Evolutionary conservation across 305 asterid species (phyloP).

Genomic region (Lippia alba): DNA sequence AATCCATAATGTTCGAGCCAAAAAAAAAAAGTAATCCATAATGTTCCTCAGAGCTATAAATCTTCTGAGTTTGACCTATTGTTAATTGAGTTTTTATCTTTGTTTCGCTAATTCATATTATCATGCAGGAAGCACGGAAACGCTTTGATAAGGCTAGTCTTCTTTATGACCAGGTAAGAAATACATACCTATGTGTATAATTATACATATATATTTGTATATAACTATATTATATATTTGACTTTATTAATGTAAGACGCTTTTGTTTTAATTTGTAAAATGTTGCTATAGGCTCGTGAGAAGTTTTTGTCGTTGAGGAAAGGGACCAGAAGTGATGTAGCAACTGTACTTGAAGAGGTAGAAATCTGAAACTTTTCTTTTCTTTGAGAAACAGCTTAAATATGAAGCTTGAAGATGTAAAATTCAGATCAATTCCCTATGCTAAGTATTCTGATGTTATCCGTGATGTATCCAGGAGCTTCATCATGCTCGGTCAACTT

Average conservation of each 20-base stretch:
- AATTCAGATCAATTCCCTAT: slow-evolving; percentile 13
- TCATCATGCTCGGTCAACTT: slow-evolving; percentile 87
- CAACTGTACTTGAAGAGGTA: slow-evolving; percentile 92
- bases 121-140: slow-evolving; percentile 94
- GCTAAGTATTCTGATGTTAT: slow-evolving; percentile 34
- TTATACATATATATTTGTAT: too few relatives aligned
- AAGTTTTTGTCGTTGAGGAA: slow-evolving; percentile 91
- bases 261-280: slow-evolving; percentile 33
- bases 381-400: neutral
- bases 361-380: slow-evolving; percentile 21
- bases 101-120: slow-evolving; percentile 42
- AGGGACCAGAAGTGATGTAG: slow-evolving; percentile 91
- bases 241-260: slow-evolving; percentile 14
- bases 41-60: neutral
- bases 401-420: neutral
- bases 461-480: slow-evolving; percentile 75
- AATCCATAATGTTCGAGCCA: too few relatives aligned
- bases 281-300: slow-evolving; percentile 83
- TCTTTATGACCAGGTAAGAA: slow-evolving; percentile 90
- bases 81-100: slow-evolving; percentile 9
- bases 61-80: neutral
- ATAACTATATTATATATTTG: too few relatives aligned
- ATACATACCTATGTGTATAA: neutral
- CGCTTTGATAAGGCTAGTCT: slow-evolving; percentile 98
- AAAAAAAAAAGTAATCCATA: too few relatives aligned